These are phyloP conservation scores for Vitis rupestris DNA, from an alignment of 164 flowering plant species.

Conservation along the genomic window DNA sequence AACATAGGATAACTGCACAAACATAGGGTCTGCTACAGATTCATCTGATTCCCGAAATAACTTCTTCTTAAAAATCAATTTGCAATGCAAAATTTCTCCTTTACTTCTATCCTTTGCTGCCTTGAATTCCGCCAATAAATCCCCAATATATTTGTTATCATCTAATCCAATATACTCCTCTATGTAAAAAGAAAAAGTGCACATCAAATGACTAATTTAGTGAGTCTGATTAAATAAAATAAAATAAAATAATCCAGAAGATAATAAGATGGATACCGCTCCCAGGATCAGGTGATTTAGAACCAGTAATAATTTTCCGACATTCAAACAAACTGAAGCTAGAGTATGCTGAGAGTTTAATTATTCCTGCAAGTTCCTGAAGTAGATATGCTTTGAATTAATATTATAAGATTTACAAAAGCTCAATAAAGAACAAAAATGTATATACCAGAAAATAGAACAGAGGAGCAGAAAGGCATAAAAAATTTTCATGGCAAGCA, in stretches of 20 bases:
- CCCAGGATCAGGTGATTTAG: constrained; percentile 83
- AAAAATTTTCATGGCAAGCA: no score
- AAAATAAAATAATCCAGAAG: constrained; percentile 6
- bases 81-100: constrained; percentile 95
- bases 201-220: constrained; percentile 7
- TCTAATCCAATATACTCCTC: constrained; percentile 95
- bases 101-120: constrained; percentile 90
- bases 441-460: not conserved
- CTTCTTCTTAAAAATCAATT: constrained; percentile 81
- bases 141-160: constrained; percentile 96
- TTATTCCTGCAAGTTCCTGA: constrained; percentile 96
- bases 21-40: constrained; percentile 89
- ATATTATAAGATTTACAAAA: not conserved
- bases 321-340: constrained; percentile 97
- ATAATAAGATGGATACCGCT: constrained; percentile 52
- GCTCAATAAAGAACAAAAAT: not conserved
- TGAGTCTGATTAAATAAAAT: not conserved
- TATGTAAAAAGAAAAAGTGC: constrained; percentile 22
- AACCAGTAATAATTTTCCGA: constrained; percentile 80
- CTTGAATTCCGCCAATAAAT: constrained; percentile 90
- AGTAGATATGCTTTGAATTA: constrained; percentile 5
- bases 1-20: constrained; percentile 89
- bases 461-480: not conserved
- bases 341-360: constrained; percentile 80
- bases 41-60: constrained; percentile 99